Evolutionary conservation across 108 stramenopile species (phyloP).

Genomic region (Cyclotella cryptica): DNA sequence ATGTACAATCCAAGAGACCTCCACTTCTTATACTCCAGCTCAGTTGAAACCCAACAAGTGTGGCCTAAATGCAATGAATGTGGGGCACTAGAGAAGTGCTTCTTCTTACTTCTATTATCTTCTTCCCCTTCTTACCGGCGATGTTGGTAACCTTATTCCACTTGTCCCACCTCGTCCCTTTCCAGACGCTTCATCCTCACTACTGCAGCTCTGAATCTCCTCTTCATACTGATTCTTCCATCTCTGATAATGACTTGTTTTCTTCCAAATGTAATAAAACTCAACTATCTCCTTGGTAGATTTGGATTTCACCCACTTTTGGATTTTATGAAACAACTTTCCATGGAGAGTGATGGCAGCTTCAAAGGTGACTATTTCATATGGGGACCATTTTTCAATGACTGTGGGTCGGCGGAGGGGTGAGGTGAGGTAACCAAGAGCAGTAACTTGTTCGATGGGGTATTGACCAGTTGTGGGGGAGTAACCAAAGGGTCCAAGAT

Average conservation of each 20-base stretch:
- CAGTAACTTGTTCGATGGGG: conserved; percentile 65
- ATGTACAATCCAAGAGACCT: no score
- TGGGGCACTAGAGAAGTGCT: no score
- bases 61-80: no score
- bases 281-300: conserved; percentile 88
- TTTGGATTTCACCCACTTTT: conserved; percentile 81
- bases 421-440: conserved; percentile 68
- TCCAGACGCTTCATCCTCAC: conserved; percentile 19
- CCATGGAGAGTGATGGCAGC: conserved; percentile 81
- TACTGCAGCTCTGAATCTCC: conserved; percentile 33
- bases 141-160: background rate
- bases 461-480: conserved; percentile 49
- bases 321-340: conserved; percentile 80
- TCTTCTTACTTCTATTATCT: no score
- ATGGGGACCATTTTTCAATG: conserved; percentile 89
- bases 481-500: conserved; percentile 65
- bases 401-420: conserved; percentile 79
- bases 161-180: background rate
- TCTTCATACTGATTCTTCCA: conserved; percentile 76
- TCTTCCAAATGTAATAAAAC: conserved; percentile 99
- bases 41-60: no score
- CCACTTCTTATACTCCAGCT: no score
- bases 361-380: conserved; percentile 90
- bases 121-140: conserved; percentile 8
- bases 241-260: conserved; percentile 88